These are phyloP conservation scores for Gypsophila paniculata DNA, from an alignment of 179 eudicot species.

Conservation along the genomic window DNA sequence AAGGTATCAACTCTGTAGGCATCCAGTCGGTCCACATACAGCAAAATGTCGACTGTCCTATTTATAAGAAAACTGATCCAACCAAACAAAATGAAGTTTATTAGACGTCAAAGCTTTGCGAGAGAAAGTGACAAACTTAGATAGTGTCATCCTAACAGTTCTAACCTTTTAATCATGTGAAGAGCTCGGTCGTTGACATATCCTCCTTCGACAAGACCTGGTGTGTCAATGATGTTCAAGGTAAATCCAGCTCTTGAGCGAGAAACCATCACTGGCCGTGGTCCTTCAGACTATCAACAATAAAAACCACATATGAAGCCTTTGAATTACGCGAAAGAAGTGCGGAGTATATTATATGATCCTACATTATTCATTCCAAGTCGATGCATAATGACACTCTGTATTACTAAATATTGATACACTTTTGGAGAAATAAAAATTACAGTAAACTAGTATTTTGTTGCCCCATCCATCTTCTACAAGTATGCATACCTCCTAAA, in stretches of 20 bases:
- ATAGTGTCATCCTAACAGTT: background rate
- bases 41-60: conserved; percentile 84
- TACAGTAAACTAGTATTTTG: too few species aligned
- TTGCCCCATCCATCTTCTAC: too few species aligned
- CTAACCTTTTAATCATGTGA: conserved; percentile 72
- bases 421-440: background rate
- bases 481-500: background rate
- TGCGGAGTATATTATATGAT: background rate
- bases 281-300: conserved; percentile 65
- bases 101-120: background rate
- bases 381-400: background rate
- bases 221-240: conserved; percentile 88
- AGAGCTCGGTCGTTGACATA: conserved; percentile 80
- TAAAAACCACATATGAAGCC: conserved; percentile 1
- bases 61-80: conserved; percentile 72
- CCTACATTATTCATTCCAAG: background rate
- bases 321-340: background rate
- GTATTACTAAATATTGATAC: background rate
- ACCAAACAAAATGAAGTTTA: conserved; percentile 15
- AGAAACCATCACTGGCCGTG: conserved; percentile 89
- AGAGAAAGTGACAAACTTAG: background rate
- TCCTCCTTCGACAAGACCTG: conserved; percentile 98
- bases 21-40: conserved; percentile 92
- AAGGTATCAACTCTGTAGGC: conserved; percentile 90
- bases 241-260: conserved; percentile 83